Evolutionary conservation across 225 moss, liverwort and hornwort genomes (phyloP).

Genomic region (Physcomitrium patens): DNA sequence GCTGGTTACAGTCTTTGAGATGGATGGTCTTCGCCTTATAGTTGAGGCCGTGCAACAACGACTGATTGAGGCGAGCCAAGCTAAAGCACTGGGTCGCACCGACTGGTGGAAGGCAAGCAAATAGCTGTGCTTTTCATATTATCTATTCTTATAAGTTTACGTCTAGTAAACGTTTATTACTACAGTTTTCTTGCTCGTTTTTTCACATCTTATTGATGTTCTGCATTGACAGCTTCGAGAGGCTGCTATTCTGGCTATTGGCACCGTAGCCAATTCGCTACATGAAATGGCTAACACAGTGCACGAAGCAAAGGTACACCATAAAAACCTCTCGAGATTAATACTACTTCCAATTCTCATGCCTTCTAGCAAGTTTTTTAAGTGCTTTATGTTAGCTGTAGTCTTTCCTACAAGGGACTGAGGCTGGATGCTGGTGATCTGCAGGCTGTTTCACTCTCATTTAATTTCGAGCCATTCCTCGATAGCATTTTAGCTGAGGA

Average conservation of each 20-base stretch:
- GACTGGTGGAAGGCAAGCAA: conserved; percentile 88
- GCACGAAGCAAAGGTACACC: conserved; percentile 52
- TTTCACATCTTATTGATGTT: conserved; percentile 22
- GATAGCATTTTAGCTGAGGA: conserved; percentile 78
- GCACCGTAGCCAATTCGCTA: conserved; percentile 68
- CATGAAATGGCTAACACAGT: conserved; percentile 55
- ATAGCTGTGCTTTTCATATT: not conserved
- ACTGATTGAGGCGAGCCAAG: conserved; percentile 71
- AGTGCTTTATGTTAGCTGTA: conserved; percentile 3
- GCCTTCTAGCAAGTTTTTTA: not conserved
- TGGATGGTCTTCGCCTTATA: conserved; percentile 67
- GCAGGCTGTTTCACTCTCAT: conserved; percentile 58
- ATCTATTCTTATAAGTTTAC: conserved; percentile 13
- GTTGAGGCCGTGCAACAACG: conserved; percentile 79
- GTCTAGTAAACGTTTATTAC: conserved; percentile 28
- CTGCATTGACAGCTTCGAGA: conserved; percentile 71
- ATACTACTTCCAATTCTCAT: conserved; percentile 6
- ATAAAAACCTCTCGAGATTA: not conserved
- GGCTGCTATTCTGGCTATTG: conserved; percentile 86
- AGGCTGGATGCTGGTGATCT: conserved; percentile 35
- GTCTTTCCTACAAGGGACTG: conserved; percentile 6
- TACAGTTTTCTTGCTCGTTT: conserved; percentile 25
- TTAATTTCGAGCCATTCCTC: conserved; percentile 81
- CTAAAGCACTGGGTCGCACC: conserved; percentile 67
- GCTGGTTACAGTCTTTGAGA: conserved; percentile 68